phyloP scores from a whole-genome alignment of 345 rosid species.

The Cardamine chenopodiifolia region DNA sequence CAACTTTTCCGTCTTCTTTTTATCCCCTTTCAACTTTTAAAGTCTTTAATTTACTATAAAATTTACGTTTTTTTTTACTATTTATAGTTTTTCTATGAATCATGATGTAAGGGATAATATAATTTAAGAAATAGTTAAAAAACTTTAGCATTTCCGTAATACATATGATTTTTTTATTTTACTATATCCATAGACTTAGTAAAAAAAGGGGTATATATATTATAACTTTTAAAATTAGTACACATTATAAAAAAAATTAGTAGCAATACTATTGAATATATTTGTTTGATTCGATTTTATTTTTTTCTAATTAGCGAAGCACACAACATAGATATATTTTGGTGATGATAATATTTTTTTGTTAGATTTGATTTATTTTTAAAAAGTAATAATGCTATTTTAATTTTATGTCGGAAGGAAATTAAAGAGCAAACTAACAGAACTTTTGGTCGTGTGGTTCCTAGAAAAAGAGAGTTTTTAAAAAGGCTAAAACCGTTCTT shows the following conservation, averaged over 20 bases:
- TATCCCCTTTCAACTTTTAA: neutral
- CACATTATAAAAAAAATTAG: neutral
- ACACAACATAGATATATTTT: neutral
- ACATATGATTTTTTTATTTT: neutral
- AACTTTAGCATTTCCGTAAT: neutral
- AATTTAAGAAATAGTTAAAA: neutral
- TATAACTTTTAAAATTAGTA: too few relatives aligned
- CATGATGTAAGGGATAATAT: neutral
- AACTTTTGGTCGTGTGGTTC: slow-evolving; percentile 38
- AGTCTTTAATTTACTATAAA: neutral
- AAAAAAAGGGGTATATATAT: too few relatives aligned
- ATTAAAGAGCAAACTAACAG: slow-evolving; percentile 29
- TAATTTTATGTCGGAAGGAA: slow-evolving; percentile 19
- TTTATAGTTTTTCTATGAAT: neutral
- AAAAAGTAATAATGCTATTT: neutral
- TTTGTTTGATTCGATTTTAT: neutral
- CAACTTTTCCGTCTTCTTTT: too few relatives aligned
- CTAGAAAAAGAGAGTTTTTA: slow-evolving; percentile 24
- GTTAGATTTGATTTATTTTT: neutral
- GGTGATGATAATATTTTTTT: neutral
- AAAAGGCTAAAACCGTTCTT: slow-evolving; percentile 23
- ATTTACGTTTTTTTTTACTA: neutral
- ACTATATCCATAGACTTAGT: neutral
- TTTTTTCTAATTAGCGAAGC: neutral
- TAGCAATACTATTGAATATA: neutral